Conservation (phyloP, 73 alveolate species). For the Tetrahymena malaccensis region DNA sequence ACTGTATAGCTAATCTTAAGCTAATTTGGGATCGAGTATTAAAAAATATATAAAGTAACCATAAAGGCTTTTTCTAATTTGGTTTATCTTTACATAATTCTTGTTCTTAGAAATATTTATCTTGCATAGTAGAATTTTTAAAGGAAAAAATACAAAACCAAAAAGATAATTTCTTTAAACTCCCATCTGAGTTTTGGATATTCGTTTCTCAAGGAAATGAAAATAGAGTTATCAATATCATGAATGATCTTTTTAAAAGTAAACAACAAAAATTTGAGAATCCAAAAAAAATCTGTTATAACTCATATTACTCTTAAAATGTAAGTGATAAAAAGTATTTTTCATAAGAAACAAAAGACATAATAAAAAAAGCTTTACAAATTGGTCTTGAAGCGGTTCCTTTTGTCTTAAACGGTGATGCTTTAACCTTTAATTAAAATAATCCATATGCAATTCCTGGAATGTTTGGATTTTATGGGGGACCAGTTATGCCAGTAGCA, state of each 20-base stretch:
- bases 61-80: neutral
- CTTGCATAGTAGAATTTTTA: neutral
- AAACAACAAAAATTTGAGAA: neutral
- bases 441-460: neutral
- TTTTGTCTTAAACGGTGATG: neutral
- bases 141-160: neutral
- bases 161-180: neutral
- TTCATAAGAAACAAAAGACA: neutral
- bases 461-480: neutral
- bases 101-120: neutral
- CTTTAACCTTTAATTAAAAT: neutral
- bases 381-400: neutral
- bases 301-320: neutral
- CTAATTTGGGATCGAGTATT: neutral
- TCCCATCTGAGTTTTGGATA: neutral
- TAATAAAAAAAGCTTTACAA: neutral
- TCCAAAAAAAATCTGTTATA: neutral
- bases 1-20: neutral
- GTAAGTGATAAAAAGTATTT: neutral
- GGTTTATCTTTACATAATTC: neutral
- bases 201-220: neutral
- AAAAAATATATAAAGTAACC: neutral
- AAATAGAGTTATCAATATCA: neutral
- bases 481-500: neutral
- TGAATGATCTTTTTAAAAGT: neutral